These are phyloP conservation scores for Diplodia corticola DNA, from an alignment of 2,329 filamentous ascomycete genomes.

Conservation along the genomic window DNA sequence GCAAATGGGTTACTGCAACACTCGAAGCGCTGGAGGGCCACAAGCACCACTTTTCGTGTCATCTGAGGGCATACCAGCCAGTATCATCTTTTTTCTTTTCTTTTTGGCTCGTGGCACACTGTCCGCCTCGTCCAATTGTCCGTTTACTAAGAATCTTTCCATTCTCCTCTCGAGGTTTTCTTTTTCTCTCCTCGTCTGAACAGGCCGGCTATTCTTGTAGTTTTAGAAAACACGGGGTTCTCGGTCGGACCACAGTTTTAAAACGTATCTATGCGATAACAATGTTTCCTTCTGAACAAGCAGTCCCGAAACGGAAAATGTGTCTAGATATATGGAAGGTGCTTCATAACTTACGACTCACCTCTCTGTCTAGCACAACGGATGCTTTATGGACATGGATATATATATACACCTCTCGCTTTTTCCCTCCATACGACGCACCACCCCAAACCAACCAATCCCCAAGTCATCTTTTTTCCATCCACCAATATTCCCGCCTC, in stretches of 20 bases:
- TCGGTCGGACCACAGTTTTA: neutral
- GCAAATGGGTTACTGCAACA: neutral
- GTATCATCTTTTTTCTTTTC: neutral
- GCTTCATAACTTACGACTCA: too few relatives aligned
- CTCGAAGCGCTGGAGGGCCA: neutral
- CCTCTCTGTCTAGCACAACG: too few relatives aligned
- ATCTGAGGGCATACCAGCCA: neutral
- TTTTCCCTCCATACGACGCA: too few relatives aligned
- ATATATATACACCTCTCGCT: too few relatives aligned
- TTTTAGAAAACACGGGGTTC: slow-evolving; percentile 7
- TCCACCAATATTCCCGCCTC: too few relatives aligned
- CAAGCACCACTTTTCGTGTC: neutral
- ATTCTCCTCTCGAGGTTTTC: neutral
- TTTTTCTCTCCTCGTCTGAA: neutral
- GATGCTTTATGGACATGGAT: too few relatives aligned
- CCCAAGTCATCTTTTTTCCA: neutral
- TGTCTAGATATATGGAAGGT: too few relatives aligned
- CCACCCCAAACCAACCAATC: too few relatives aligned
- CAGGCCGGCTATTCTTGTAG: slow-evolving; percentile 4
- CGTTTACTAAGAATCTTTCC: neutral
- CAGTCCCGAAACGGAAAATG: neutral
- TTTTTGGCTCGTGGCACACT: neutral
- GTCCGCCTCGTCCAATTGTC: neutral
- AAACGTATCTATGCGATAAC: neutral
- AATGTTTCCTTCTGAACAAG: neutral